These are phyloP conservation scores for Taiwanofungus camphoratus DNA, from an alignment of 1,284 basidiomycete species.

Conservation along the genomic window DNA sequence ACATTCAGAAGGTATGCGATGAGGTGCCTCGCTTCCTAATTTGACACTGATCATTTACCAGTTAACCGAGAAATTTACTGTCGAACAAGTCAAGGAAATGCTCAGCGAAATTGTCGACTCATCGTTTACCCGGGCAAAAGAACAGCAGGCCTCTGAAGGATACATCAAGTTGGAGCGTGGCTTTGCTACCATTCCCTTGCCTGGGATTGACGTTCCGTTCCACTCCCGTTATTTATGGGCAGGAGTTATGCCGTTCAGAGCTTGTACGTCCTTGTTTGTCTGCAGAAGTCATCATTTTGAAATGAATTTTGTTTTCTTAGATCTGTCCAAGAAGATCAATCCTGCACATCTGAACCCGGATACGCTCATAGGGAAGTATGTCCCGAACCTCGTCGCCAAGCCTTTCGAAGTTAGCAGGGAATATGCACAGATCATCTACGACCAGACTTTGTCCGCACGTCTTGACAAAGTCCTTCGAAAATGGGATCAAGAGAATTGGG, in stretches of 20 bases:
- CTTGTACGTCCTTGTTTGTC: constrained; percentile 44
- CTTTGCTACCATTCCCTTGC: constrained; percentile 92
- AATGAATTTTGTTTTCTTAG: constrained; percentile 35
- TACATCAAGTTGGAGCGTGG: constrained; percentile 94
- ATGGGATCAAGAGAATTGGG: constrained; percentile 95
- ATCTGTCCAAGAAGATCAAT: constrained; percentile 98
- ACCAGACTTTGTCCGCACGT: constrained; percentile 90
- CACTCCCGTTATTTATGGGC: constrained; percentile 98
- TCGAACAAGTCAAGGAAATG: constrained; percentile 92
- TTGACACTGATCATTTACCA: too few species aligned
- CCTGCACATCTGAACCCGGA: constrained; percentile 87
- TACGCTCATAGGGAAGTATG: constrained; percentile 90
- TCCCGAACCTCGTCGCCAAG: constrained; percentile 94
- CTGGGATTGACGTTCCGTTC: constrained; percentile 99
- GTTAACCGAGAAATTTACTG: constrained; percentile 79
- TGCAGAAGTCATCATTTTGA: neutral
- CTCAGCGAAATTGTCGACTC: constrained; percentile 85
- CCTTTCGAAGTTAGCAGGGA: constrained; percentile 89
- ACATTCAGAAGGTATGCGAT: constrained; percentile 89
- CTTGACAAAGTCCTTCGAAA: constrained; percentile 89
- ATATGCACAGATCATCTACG: constrained; percentile 93
- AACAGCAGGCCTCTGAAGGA: constrained; percentile 79
- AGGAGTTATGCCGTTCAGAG: constrained; percentile 95
- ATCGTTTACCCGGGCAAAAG: constrained; percentile 74
- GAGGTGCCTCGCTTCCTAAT: too few species aligned